Evolutionary conservation across 257 asterid species (phyloP), one percentile per base, ranked within the genome.

Genomic region (Avicennia marina): DNA sequence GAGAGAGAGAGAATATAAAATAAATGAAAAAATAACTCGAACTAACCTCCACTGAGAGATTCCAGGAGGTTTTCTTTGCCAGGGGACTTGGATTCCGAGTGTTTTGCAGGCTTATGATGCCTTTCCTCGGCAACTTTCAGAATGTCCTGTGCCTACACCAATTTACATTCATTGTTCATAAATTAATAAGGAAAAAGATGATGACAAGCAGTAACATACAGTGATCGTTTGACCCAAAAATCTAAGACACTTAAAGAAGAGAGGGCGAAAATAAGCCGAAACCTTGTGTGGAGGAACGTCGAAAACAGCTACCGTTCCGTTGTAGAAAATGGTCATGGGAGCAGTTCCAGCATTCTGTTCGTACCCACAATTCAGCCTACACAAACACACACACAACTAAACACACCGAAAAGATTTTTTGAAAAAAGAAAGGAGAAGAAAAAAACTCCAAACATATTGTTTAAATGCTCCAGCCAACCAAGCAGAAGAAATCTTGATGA

Each of bases 261-360:
- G 0, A 12, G 0, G 15, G 15, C 3, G 16, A 38, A 2, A 53
- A 13, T 7, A 24, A 40, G 3, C 39, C 8, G 3, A n/a, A n/a
- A 75, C 81, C 81, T 75, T 63, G n/a, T 1, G 43, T 0, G 81
- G 69, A 44, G 75, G 51, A 18, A 75, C 72, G 12, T 68, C 58
- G 15, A 64, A 67, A 25, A 75, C 78, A 32, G 64, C 41, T 32
- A 72, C 78, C 55, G 1, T 21, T 36, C 81, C 81, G 2, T 75
- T 60, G 78, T 75, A 75, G 72, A 75, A 75, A 13, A 75, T 68
- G 0, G 81, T 75, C 73, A 75, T 55, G 0, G 81, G 81, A 49
- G 78, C 48, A 34, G 62, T 46, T 63, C 34, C 63, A 24, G 4
- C 38, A 4, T 56, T 41, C 4, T 22, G 52, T 27, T 64, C 60